These are phyloP conservation scores for Calonectria hawksworthii DNA, from an alignment of 2,329 filamentous ascomycete genomes.

Conservation along the genomic window DNA sequence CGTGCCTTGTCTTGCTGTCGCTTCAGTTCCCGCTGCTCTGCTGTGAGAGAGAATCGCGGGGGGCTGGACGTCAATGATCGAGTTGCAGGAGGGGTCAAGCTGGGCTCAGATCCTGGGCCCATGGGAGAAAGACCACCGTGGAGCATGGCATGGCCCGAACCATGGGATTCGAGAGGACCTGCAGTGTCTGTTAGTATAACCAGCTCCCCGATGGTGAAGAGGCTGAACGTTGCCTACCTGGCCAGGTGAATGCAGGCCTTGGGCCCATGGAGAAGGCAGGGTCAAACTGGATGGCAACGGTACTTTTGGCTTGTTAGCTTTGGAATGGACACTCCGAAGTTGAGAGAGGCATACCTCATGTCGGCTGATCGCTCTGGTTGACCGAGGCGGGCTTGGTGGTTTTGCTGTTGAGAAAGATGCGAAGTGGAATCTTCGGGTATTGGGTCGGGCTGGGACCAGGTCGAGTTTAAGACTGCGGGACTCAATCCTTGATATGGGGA, in stretches of 20 bases:
- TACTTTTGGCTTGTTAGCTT: conserved; percentile 49
- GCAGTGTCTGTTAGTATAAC: conserved; percentile 8
- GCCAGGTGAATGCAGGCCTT: conserved; percentile 66
- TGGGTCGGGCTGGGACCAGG: conserved; percentile 40
- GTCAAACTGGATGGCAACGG: conserved; percentile 67
- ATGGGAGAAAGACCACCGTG: conserved; percentile 63
- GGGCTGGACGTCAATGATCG: conserved; percentile 72
- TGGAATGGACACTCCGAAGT: neutral
- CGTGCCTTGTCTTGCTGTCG: conserved; percentile 72
- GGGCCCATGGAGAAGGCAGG: conserved; percentile 65
- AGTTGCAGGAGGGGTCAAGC: conserved; percentile 64
- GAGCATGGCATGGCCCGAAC: conserved; percentile 53
- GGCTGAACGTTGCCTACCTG: conserved; percentile 52
- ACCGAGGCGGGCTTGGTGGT: conserved; percentile 20
- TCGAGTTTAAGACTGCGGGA: conserved; percentile 38
- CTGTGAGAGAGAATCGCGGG: conserved; percentile 65
- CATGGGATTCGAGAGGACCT: conserved; percentile 54
- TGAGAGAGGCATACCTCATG: conserved; percentile 40
- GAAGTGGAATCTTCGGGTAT: conserved; percentile 36
- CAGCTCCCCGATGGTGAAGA: neutral
- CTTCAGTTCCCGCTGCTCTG: conserved; percentile 74
- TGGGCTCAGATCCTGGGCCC: conserved; percentile 62
- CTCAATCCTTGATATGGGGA: conserved; percentile 41
- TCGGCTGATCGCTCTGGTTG: conserved; percentile 33
- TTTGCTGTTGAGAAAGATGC: conserved; percentile 35